Conservation (phyloP, 495 filamentous ascomycete genomes). For the Penicillium coprophilum region DNA sequence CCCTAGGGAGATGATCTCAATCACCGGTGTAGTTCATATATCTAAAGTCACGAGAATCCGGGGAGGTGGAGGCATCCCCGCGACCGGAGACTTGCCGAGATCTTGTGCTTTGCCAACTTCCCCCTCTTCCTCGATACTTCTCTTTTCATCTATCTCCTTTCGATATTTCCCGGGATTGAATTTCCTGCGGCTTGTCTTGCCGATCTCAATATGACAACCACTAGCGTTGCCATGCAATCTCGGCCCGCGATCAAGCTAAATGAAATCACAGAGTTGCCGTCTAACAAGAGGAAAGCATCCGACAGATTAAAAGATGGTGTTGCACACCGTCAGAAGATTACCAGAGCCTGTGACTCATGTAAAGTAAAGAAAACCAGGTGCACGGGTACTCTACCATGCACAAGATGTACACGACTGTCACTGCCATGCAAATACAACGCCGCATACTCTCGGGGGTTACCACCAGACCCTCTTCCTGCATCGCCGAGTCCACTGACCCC, state of each 20-base stretch:
- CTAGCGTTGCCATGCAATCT: slow-evolving; percentile 23
- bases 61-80: slow-evolving; percentile 11
- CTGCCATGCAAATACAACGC: slow-evolving; percentile 46
- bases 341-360: slow-evolving; percentile 49
- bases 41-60: neutral
- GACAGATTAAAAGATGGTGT: slow-evolving; percentile 22
- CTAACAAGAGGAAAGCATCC: slow-evolving; percentile 36
- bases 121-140: slow-evolving; percentile 11
- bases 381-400: slow-evolving; percentile 47
- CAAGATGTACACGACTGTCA: slow-evolving; percentile 40
- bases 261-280: neutral
- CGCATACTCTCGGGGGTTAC: slow-evolving; percentile 45
- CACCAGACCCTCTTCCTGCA: slow-evolving; percentile 41
- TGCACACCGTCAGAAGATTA: slow-evolving; percentile 42
- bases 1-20: neutral
- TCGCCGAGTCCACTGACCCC: slow-evolving; percentile 14
- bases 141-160: slow-evolving; percentile 6
- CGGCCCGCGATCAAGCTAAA: slow-evolving; percentile 13
- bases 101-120: slow-evolving; percentile 1
- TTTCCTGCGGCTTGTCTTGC: slow-evolving; percentile 15
- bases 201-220: slow-evolving; percentile 22
- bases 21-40: neutral
- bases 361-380: slow-evolving; percentile 50
- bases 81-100: slow-evolving; percentile 12
- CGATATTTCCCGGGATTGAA: neutral